Conservation (phyloP, 495 filamentous ascomycete genomes). For the Penicillium chermesinum region DNA sequence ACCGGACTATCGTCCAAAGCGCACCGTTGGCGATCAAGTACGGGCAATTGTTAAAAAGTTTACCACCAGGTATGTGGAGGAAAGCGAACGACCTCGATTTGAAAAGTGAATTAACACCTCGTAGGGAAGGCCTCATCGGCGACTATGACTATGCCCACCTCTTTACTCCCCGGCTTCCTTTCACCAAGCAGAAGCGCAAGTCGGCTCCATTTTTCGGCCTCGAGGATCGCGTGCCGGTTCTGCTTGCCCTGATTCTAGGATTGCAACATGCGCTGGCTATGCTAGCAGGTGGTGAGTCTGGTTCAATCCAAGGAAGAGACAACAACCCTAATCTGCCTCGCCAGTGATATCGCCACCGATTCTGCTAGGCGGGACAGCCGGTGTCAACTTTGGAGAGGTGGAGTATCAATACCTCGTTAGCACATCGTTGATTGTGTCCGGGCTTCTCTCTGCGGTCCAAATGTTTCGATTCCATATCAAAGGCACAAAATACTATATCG, state of each 20-base stretch:
- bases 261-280: conserved; percentile 67
- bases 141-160: conserved; percentile 80
- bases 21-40: conserved; percentile 31
- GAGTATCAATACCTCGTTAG: conserved; percentile 80
- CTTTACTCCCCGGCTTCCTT: conserved; percentile 77
- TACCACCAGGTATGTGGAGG: conserved; percentile 41
- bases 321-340: not conserved
- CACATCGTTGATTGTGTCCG: conserved; percentile 81
- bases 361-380: conserved; percentile 58
- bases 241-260: conserved; percentile 68
- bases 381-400: conserved; percentile 58
- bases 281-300: conserved; percentile 53
- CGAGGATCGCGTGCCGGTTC: conserved; percentile 73
- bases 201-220: conserved; percentile 83
- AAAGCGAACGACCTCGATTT: not conserved
- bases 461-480: conserved; percentile 81
- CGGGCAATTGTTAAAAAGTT: conserved; percentile 37
- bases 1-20: conserved; percentile 39
- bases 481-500: conserved; percentile 77
- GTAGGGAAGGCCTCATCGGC: conserved; percentile 69
- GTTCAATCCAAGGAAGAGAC: not conserved
- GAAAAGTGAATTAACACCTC: conserved; percentile 26
- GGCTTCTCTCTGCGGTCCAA: conserved; percentile 72
- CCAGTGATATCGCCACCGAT: conserved; percentile 74
- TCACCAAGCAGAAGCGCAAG: conserved; percentile 60